Conservation (phyloP, 192 early-diverging fungal genomes). For the Coemansia sp. region DNA sequence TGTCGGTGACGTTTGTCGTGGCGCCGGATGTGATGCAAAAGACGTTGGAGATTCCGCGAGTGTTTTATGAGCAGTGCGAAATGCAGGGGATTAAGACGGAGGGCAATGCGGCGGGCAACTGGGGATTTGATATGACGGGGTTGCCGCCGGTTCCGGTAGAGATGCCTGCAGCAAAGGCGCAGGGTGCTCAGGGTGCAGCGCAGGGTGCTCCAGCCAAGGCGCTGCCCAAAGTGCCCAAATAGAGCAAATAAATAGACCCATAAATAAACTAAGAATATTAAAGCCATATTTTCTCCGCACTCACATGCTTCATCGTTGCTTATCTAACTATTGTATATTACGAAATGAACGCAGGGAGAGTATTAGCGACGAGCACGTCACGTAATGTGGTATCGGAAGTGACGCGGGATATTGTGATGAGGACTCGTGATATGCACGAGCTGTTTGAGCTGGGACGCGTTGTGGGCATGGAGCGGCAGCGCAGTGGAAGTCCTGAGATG, state of each 20-base stretch:
- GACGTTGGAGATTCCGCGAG: constrained; percentile 21
- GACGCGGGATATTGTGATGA: constrained; percentile 15
- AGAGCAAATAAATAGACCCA: background rate
- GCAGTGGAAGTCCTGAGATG: background rate
- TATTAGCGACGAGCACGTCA: constrained; percentile 20
- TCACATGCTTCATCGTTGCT: background rate
- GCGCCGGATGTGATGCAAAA: constrained; percentile 60
- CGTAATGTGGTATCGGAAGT: constrained; percentile 28
- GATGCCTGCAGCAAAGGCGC: background rate
- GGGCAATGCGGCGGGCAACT: constrained; percentile 75
- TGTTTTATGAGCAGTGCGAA: constrained; percentile 58
- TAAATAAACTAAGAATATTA: background rate
- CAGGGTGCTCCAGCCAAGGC: background rate
- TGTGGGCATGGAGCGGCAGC: background rate
- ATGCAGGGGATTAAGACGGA: constrained; percentile 51
- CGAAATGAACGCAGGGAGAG: constrained; percentile 12
- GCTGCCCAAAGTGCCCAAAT: background rate
- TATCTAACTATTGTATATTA: constrained; percentile 11
- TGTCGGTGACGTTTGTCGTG: constrained; percentile 68
- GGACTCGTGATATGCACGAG: background rate
- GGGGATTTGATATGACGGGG: constrained; percentile 63
- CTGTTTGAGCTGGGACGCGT: background rate
- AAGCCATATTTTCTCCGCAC: background rate
- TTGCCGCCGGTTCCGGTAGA: constrained; percentile 17
- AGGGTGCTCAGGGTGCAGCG: too few species aligned